Conservation (phyloP, 495 filamentous ascomycete species). For the Pseudotulostoma volvatum region DNA sequence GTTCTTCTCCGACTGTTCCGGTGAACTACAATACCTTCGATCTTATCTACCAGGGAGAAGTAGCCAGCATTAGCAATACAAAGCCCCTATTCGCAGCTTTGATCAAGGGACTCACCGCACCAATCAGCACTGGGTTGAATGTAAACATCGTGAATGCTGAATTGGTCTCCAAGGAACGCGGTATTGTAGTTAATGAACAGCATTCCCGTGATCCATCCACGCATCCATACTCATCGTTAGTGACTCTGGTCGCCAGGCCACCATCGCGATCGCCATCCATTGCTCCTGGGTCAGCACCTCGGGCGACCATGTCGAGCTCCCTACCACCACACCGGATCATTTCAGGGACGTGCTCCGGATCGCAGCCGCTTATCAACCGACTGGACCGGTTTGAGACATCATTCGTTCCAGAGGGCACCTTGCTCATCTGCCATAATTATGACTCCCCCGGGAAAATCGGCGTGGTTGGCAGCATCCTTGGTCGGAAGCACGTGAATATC, state of each 20-base stretch:
- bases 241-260: conserved; percentile 37
- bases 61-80: conserved; percentile 45
- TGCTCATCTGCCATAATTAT: conserved; percentile 54
- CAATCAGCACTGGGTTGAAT: conserved; percentile 43
- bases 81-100: conserved; percentile 53
- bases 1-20: conserved; percentile 12
- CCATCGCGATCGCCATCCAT: conserved; percentile 13
- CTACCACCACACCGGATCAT: conserved; percentile 37
- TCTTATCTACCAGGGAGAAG: conserved; percentile 49
- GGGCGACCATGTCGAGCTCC: conserved; percentile 7
- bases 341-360: conserved; percentile 44
- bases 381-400: conserved; percentile 46
- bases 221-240: conserved; percentile 39
- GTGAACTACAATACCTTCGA: conserved; percentile 44
- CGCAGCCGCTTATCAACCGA: conserved; percentile 43
- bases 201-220: conserved; percentile 33
- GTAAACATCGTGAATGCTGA: conserved; percentile 64
- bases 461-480: conserved; percentile 45
- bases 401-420: conserved; percentile 45
- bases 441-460: conserved; percentile 61
- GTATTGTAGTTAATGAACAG: conserved; percentile 51
- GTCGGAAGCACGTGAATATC: conserved; percentile 49
- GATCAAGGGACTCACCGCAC: conserved; percentile 46
- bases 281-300: conserved; percentile 5
- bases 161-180: conserved; percentile 49